phyloP scores from a whole-genome alignment of 495 filamentous ascomycete genomes.

The Penicilliopsis zonata region DNA sequence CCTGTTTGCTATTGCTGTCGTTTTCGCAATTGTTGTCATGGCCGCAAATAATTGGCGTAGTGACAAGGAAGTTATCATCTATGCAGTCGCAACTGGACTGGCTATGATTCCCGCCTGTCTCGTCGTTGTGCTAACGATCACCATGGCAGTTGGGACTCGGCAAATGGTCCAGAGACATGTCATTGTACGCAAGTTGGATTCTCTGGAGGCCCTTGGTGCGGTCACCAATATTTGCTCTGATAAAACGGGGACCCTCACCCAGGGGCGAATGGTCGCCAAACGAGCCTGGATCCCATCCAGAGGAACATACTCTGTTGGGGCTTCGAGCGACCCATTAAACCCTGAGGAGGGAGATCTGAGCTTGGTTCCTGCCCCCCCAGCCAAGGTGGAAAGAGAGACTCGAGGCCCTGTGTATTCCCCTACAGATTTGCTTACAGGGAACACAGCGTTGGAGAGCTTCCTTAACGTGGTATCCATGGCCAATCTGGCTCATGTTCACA shows the following conservation, averaged over 20 bases:
- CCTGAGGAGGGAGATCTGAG: slow-evolving; percentile 41
- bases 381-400: slow-evolving; percentile 16
- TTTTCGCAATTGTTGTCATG: slow-evolving; percentile 59
- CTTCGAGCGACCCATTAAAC: slow-evolving; percentile 43
- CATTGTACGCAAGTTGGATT: slow-evolving; percentile 53
- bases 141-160: slow-evolving; percentile 61
- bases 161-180: slow-evolving; percentile 60
- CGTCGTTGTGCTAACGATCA: slow-evolving; percentile 66
- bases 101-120: slow-evolving; percentile 66
- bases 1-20: slow-evolving; percentile 55
- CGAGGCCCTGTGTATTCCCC: slow-evolving; percentile 14
- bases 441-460: slow-evolving; percentile 34
- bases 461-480: slow-evolving; percentile 52
- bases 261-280: slow-evolving; percentile 67
- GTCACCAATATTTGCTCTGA: slow-evolving; percentile 66
- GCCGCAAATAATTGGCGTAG: slow-evolving; percentile 47
- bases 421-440: slow-evolving; percentile 26
- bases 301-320: slow-evolving; percentile 49
- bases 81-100: slow-evolving; percentile 58
- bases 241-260: slow-evolving; percentile 61
- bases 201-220: slow-evolving; percentile 55
- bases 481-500: slow-evolving; percentile 49
- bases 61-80: slow-evolving; percentile 53
- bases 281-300: slow-evolving; percentile 65
- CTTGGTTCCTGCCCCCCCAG: slow-evolving; percentile 22